Evolutionary conservation across 768 basidiomycete species (phyloP), one percentile per base, ranked within the genome.

Genomic region (Boletellus sp.): DNA sequence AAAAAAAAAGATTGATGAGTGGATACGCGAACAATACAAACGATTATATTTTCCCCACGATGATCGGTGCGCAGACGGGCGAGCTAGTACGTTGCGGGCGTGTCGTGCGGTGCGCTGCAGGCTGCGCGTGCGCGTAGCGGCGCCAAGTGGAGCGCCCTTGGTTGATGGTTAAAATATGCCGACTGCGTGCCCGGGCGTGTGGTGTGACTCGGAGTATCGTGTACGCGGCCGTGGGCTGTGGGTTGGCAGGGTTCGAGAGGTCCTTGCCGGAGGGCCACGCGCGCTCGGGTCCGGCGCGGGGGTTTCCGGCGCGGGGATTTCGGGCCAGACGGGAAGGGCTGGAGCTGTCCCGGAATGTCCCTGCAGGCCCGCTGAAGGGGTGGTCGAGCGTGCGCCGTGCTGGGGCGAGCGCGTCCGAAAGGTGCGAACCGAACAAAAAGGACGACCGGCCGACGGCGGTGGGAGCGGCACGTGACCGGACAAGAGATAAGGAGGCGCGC

Each of bases 391-490:
- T n/a, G 28, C 28, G 28, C 0, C 2, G 28, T 28, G 28, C 3
- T 8, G 9, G 28, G 28, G 11, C 28, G 28, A 28, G 7, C 28
- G 9, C 28, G 28, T 28, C 28, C 28, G n/a, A 42, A 16, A 26
- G 9, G 13, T 26, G 39, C 39, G 40, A 41, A 9, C 40, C 23
- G 40, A 24, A 28, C 28, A 28, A 28, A 11, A 28, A 9, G 7
- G 9, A 1, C 28, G 28, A 28, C n/a, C n/a, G n/a, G n/a, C n/a
- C n/a, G n/a, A n/a, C n/a, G n/a, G n/a, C 17, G n/a, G 28, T 28
- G 38, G 53, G 23, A 8, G 32, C 1, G 39, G 4, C 58, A 59
- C 54, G 58, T 59, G 58, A 59, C 43, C 38, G 11, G 6, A 24
- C 24, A 7, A 42, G n/a, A 39, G 52, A 35, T 44, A 52, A 37